These are phyloP conservation scores for Penicillium palitans DNA, from an alignment of 2,329 filamentous ascomycete species.

Conservation along the genomic window DNA sequence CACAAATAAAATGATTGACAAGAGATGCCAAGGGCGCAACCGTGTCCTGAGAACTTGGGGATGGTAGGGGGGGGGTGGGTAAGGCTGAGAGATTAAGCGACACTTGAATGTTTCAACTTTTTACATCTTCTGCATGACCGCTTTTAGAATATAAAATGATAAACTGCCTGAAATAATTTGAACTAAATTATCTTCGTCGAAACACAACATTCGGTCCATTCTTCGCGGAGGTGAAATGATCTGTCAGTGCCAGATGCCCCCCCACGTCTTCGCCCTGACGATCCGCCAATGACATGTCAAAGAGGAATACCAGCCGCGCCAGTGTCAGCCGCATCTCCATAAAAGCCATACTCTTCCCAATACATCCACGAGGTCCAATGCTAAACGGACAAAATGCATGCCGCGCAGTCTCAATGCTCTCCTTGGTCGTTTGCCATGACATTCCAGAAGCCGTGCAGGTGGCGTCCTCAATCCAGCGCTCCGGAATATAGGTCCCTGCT, in stretches of 20 bases:
- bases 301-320: slow-evolving; percentile 41
- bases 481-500: slow-evolving; percentile 61
- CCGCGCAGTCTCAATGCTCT: slow-evolving; percentile 56
- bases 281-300: slow-evolving; percentile 41
- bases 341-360: slow-evolving; percentile 47
- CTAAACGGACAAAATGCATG: slow-evolving; percentile 68
- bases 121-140: not conserved
- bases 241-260: slow-evolving; percentile 39
- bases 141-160: not conserved
- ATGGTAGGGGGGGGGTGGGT: not conserved
- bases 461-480: slow-evolving; percentile 63
- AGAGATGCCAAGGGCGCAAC: slow-evolving; percentile 23
- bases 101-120: not conserved
- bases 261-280: slow-evolving; percentile 35
- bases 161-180: not conserved
- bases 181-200: slow-evolving; percentile 2
- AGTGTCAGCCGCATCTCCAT: slow-evolving; percentile 45
- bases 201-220: slow-evolving; percentile 39
- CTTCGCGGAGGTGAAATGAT: slow-evolving; percentile 43
- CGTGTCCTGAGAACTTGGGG: slow-evolving; percentile 21
- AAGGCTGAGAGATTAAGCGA: slow-evolving; percentile 6
- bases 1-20: not conserved
- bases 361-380: slow-evolving; percentile 45
- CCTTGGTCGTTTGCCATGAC: slow-evolving; percentile 47
- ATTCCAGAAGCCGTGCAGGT: slow-evolving; percentile 39